phyloP scores from a whole-genome alignment of 495 filamentous ascomycete species.

The Penicillium fimorum region DNA sequence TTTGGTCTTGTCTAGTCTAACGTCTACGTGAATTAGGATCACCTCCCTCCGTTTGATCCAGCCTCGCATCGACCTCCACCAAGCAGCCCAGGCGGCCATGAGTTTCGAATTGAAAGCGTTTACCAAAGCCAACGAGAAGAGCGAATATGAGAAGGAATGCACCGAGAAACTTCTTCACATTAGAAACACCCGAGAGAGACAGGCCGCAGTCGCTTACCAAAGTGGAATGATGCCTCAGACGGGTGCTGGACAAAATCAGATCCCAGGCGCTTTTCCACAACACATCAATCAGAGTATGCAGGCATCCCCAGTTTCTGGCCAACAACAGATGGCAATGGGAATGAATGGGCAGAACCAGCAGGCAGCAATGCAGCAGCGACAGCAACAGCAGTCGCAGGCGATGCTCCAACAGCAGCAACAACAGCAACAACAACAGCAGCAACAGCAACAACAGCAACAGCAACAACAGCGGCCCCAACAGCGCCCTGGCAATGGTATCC shows the following conservation, averaged over 20 bases:
- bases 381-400: slow-evolving; percentile 29
- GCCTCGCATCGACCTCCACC: slow-evolving; percentile 41
- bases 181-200: slow-evolving; percentile 44
- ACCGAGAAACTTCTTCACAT: slow-evolving; percentile 50
- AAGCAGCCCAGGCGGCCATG: slow-evolving; percentile 46
- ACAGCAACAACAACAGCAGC: slow-evolving; percentile 34
- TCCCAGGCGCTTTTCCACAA: slow-evolving; percentile 44
- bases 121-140: slow-evolving; percentile 44
- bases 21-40: slow-evolving; percentile 32
- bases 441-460: slow-evolving; percentile 31
- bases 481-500: slow-evolving; percentile 28
- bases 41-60: slow-evolving; percentile 51
- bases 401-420: slow-evolving; percentile 41
- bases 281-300: slow-evolving; percentile 56
- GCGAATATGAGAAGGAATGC: slow-evolving; percentile 49
- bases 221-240: slow-evolving; percentile 47
- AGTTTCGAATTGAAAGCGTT: slow-evolving; percentile 50
- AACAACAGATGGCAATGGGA: slow-evolving; percentile 45
- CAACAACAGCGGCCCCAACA: slow-evolving; percentile 35
- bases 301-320: slow-evolving; percentile 48
- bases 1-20: slow-evolving; percentile 6
- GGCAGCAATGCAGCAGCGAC: slow-evolving; percentile 33
- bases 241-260: slow-evolving; percentile 41
- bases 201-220: slow-evolving; percentile 43
- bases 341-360: slow-evolving; percentile 47